Evolutionary conservation across 345 rosid species (phyloP).

Genomic region (Eucalyptus leucophloia): DNA sequence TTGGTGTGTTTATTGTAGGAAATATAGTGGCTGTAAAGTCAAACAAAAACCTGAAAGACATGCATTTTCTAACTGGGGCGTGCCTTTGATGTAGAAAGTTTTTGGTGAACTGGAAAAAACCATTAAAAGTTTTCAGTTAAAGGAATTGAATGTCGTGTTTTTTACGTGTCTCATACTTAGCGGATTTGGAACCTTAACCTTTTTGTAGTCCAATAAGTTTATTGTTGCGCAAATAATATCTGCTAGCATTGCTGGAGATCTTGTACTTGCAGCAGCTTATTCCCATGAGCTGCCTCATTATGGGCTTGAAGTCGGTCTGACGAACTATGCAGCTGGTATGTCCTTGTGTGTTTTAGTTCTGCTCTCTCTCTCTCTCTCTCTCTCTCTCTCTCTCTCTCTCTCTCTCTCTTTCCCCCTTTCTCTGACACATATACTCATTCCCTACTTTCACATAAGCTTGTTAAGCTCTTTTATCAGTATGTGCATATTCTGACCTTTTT

Average conservation of each 20-base stretch:
- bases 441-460: neutral
- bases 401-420: no score
- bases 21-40: neutral
- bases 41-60: neutral
- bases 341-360: neutral
- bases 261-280: slow-evolving; percentile 54
- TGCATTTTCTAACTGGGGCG: neutral
- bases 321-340: slow-evolving; percentile 66
- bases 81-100: neutral
- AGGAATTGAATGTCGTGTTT: neutral
- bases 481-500: neutral
- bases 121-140: neutral
- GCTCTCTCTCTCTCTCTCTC: neutral
- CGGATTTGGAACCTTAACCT: neutral
- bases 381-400: neutral
- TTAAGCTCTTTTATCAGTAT: neutral
- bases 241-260: slow-evolving; percentile 49
- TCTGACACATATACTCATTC: neutral
- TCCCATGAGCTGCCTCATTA: slow-evolving; percentile 47
- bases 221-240: slow-evolving; percentile 44
- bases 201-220: slow-evolving; percentile 52
- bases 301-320: slow-evolving; percentile 61
- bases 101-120: neutral
- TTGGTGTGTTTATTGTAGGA: neutral
- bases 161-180: neutral